Evolutionary conservation across 169 alveolate species (phyloP), one percentile per base, ranked within the genome.

Genomic region (Babesia microti): DNA sequence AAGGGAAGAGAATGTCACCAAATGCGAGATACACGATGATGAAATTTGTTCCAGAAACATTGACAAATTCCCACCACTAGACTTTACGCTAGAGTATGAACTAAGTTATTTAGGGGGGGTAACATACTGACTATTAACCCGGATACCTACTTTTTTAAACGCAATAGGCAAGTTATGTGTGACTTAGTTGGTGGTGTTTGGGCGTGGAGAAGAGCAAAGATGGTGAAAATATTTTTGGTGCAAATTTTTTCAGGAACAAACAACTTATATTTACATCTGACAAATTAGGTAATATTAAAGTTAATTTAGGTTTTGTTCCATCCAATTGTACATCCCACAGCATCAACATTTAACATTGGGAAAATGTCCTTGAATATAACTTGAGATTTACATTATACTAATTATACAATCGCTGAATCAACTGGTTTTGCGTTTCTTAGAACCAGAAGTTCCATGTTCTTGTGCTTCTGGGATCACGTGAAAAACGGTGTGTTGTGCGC

Each of bases 161-260:
- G n/a, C n/a, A n/a, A n/a, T n/a, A n/a, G n/a, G n/a, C n/a, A n/a
- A n/a, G n/a, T n/a, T n/a, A n/a, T n/a, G n/a, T n/a, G n/a, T n/a
- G n/a, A n/a, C n/a, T n/a, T n/a, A 23, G 24, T 11, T 76, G 75
- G 68, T 76, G 86, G 86, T 76, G 86, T 43, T 47, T 70, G 27
- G 86, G 86, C 1, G 33, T 76, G 27, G 83, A 70, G 39, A 44
- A 46, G 21, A 52, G 68, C 41, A 54, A 35, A 15, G 55, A 45
- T 54, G 47, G 63, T 19, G 75, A 63, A 23, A 59, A 74, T 45
- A 67, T 76, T 11, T 32, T 76, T 7, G 86, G 86, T 3, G 72
- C 79, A 34, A 76, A 76, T 0, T 76, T 76, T 46, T 71, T 76
- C 71, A 76, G 70, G 36, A 45, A 60, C 36, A 76, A 71, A 35